Conservation (phyloP, 257 asterid species). For the Plantago elongata region DNA sequence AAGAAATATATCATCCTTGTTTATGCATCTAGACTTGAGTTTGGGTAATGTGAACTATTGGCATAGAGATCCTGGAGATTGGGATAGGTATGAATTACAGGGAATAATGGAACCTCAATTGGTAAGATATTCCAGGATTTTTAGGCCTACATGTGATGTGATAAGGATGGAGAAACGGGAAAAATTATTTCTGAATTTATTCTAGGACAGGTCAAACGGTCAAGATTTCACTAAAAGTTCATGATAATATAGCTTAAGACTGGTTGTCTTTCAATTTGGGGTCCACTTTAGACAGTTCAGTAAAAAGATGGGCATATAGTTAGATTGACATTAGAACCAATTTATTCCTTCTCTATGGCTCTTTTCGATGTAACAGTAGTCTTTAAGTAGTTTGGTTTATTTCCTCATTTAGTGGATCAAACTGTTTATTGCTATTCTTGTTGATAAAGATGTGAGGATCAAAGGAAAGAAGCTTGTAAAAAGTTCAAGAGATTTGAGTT, state of each 20-base stretch:
- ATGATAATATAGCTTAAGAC: constrained; percentile 6
- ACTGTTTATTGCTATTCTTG: constrained; percentile 27
- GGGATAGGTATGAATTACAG: too few relatives aligned
- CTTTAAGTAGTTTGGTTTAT: constrained; percentile 7
- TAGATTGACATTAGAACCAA: constrained; percentile 15
- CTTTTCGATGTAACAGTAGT: constrained; percentile 14
- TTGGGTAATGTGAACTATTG: too few relatives aligned
- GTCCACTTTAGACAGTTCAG: constrained; percentile 21
- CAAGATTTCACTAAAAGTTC: constrained; percentile 9
- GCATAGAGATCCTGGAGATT: too few relatives aligned
- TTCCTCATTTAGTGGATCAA: constrained; percentile 24
- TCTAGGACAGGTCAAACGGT: neutral
- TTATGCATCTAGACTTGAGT: too few relatives aligned
- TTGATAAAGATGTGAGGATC: constrained; percentile 16
- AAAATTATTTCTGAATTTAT: too few relatives aligned
- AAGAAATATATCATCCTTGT: too few relatives aligned
- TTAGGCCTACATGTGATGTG: too few relatives aligned
- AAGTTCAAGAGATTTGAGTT: constrained; percentile 18
- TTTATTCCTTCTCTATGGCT: constrained; percentile 17
- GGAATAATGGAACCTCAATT: too few relatives aligned
- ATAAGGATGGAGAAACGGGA: too few relatives aligned
- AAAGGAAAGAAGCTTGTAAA: neutral
- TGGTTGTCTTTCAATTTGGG: constrained; percentile 12
- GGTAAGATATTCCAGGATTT: too few relatives aligned
- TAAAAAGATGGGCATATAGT: constrained; percentile 1